Evolutionary conservation across 768 basidiomycete genomes (phyloP), one percentile per base, ranked within the genome.

Genomic region (Fibroporia radiculosa): DNA sequence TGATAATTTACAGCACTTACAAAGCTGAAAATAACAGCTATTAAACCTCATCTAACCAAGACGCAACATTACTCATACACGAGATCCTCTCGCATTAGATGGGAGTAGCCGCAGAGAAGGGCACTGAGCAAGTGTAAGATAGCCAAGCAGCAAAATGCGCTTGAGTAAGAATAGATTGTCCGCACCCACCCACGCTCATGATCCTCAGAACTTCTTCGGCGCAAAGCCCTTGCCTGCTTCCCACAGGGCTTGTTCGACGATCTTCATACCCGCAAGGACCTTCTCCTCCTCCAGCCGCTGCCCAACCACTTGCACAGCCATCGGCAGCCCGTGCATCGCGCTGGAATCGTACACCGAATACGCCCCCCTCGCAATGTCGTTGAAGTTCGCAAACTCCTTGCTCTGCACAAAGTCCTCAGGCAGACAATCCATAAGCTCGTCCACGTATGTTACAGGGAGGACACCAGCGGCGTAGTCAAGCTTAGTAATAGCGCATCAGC

Each of bases 251-350:
- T 29, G 42, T 26, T 66, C 58, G 18, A 75, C 60, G 38, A 71
- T 45, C 44, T 66, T 62, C 64, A 74, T 74, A 2, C 70, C 70
- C 47, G 66, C 66, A 29, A 76, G 44, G 1, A 70, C 71, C 19
- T 66, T 67, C 56, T 76, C 74, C 53, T 76, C 74, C 44, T 72
- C 66, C 4, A 70, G 56, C 11, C 70, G 63, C 24, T 59, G 60
- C 1, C 71, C 72, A 7, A 69, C 56, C 33, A 75, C 51, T 51
- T 74, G 70, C 19, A 75, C 56, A 2, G 67, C 66, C 3, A 75
- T 57, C 0, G 73, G 73, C 20, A 74, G 62, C 12, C 71, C 73
- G 25, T 68, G 57, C 67, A 74, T 71, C 33, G 63, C 62, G 19
- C 47, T 44, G 6, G 65, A 50, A 40, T 72, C 66, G 47, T 74